Percentiles rank a stretch among this genome's conserved stretches.
Evolutionary conservation across 2,329 filamentous ascomycete species (phyloP).

Genomic region (Trichothecium roseum): DNA sequence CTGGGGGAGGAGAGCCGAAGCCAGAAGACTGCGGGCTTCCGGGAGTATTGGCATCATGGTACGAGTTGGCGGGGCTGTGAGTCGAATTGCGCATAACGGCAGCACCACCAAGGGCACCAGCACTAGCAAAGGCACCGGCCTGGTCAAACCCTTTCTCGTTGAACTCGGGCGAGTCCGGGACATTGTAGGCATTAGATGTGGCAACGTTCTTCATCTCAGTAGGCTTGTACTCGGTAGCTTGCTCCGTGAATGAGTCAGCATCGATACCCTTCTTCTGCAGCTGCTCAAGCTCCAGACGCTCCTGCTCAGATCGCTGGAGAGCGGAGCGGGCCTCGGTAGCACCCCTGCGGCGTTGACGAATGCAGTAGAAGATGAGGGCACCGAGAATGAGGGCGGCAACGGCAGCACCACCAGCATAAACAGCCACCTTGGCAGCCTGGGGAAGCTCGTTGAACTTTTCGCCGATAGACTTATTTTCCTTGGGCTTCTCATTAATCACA

Average conservation of each 20-base stretch:
- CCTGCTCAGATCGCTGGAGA: slow-evolving; percentile 30
- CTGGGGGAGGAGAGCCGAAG: slow-evolving; percentile 1
- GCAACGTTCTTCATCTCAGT: slow-evolving; percentile 3
- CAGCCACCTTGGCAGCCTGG: slow-evolving; percentile 35
- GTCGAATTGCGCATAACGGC: slow-evolving; percentile 1
- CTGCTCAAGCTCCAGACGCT: slow-evolving; percentile 40
- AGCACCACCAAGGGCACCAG: neutral
- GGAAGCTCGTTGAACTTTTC: slow-evolving; percentile 47
- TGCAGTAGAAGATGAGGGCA: slow-evolving; percentile 39
- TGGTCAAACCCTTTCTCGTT: slow-evolving; percentile 3
- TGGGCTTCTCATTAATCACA: slow-evolving; percentile 24
- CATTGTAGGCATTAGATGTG: slow-evolving; percentile 3
- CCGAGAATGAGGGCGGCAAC: slow-evolving; percentile 31
- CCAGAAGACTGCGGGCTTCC: neutral
- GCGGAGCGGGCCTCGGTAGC: slow-evolving; percentile 37
- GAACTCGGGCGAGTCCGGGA: neutral
- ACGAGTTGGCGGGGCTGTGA: slow-evolving; percentile 4
- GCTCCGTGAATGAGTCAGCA: slow-evolving; percentile 19
- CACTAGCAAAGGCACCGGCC: neutral
- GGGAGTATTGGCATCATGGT: neutral
- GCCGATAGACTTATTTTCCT: slow-evolving; percentile 30
- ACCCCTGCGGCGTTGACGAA: slow-evolving; percentile 43
- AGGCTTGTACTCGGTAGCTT: slow-evolving; percentile 7
- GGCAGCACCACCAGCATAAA: slow-evolving; percentile 37
- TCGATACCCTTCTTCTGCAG: slow-evolving; percentile 36